These are phyloP conservation scores for Xylaria sp. DNA, from an alignment of 2,329 filamentous ascomycete species.

Conservation along the genomic window DNA sequence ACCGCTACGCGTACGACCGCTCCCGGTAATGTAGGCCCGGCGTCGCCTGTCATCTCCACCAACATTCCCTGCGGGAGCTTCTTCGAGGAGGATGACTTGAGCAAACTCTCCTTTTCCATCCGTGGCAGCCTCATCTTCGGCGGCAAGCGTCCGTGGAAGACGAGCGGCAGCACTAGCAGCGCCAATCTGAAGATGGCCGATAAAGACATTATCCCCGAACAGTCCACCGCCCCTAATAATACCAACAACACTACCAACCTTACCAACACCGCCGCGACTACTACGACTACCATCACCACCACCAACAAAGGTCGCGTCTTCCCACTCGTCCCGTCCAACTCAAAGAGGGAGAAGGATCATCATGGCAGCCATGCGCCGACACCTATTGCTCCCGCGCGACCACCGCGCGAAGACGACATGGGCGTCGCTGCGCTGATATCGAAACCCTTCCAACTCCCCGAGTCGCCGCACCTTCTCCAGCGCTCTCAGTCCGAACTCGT, in stretches of 20 bases:
- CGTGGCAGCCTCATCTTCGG: constrained; percentile 72
- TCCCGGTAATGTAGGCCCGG: constrained; percentile 50
- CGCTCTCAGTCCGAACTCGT: neutral
- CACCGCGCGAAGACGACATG: constrained; percentile 42
- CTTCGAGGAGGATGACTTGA: constrained; percentile 68
- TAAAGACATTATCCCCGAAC: constrained; percentile 38
- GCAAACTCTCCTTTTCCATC: constrained; percentile 69
- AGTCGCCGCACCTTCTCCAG: constrained; percentile 33
- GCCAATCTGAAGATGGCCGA: constrained; percentile 44
- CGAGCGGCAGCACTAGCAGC: constrained; percentile 34
- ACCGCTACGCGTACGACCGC: neutral
- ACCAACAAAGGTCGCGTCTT: constrained; percentile 43
- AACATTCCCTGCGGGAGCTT: constrained; percentile 67
- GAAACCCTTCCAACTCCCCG: constrained; percentile 35
- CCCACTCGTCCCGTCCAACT: constrained; percentile 43
- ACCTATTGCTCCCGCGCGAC: constrained; percentile 31
- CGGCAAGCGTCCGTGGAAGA: constrained; percentile 54
- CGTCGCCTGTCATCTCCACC: constrained; percentile 64
- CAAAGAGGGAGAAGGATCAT: constrained; percentile 36
- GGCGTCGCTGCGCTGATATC: constrained; percentile 38
- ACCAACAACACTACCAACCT: constrained; percentile 15
- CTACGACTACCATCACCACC: neutral
- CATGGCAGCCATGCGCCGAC: constrained; percentile 14
- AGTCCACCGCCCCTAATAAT: constrained; percentile 21
- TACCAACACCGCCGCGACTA: constrained; percentile 14